Evolutionary conservation across 495 filamentous ascomycete genomes (phyloP).

Genomic region (Penicillium alfredii): DNA sequence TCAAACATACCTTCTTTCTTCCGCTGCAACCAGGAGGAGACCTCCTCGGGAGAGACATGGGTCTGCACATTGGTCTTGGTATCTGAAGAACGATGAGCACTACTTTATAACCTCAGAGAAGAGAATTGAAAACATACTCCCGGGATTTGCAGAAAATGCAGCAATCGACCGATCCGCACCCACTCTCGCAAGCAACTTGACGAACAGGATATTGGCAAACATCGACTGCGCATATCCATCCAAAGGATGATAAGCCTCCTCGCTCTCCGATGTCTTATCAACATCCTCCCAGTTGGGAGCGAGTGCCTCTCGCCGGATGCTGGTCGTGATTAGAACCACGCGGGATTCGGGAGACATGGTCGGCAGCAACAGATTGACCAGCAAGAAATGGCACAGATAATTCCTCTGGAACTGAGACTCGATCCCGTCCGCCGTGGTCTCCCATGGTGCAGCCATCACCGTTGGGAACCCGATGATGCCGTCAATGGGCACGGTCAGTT

Average conservation of each 20-base stretch:
- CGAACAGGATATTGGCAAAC: conserved; percentile 24
- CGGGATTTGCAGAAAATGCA: conserved; percentile 21
- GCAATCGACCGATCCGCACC: conserved; percentile 7
- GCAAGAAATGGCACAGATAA: conserved; percentile 20
- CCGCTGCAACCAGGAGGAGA: conserved; percentile 18
- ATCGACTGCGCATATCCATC: conserved; percentile 24
- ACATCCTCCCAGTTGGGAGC: conserved; percentile 18
- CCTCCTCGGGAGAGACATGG: conserved; percentile 12
- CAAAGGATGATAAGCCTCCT: conserved; percentile 17
- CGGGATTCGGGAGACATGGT: conserved; percentile 5
- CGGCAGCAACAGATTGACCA: conserved; percentile 14
- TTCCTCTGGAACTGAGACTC: conserved; percentile 25
- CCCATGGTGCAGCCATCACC: conserved; percentile 16
- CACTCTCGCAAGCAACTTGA: conserved; percentile 14
- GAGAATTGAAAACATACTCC: conserved; percentile 13
- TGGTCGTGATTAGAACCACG: conserved; percentile 19
- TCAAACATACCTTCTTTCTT: conserved; percentile 20
- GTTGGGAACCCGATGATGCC: conserved; percentile 18
- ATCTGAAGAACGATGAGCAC: conserved; percentile 10
- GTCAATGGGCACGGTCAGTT: conserved; percentile 14
- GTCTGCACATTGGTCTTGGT: conserved; percentile 17
- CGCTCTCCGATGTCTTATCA: too few relatives aligned
- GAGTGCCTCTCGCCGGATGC: conserved; percentile 15
- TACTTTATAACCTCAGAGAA: not conserved
- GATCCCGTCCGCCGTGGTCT: conserved; percentile 14